phyloP scores from a whole-genome alignment of 371 early-diverging fungal species.

The Mucor racemosus region DNA sequence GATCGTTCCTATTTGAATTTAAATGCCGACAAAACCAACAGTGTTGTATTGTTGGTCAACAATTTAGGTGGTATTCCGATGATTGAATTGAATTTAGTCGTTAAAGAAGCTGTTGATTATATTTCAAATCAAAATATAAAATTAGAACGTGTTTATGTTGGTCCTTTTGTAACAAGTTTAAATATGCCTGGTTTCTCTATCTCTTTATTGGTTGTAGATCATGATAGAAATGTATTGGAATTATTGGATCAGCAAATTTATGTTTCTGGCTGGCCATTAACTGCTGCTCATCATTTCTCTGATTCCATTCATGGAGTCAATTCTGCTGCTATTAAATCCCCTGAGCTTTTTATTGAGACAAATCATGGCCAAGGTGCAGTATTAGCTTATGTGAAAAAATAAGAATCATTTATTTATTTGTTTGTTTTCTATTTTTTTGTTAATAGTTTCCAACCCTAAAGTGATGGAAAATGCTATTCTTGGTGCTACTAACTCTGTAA shows the following conservation, averaged over 20 bases:
- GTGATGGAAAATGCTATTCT: constrained; percentile 44
- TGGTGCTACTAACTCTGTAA: constrained; percentile 57
- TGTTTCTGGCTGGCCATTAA: constrained; percentile 62
- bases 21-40: constrained; percentile 18
- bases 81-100: constrained; percentile 71
- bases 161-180: constrained; percentile 75
- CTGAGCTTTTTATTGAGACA: background rate
- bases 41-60: constrained; percentile 72
- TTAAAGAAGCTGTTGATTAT: constrained; percentile 63
- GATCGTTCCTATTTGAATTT: constrained; percentile 50
- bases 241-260: constrained; percentile 56
- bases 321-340: background rate
- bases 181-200: constrained; percentile 81
- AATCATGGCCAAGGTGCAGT: constrained; percentile 1
- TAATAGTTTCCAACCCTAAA: constrained; percentile 15
- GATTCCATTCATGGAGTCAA: constrained; percentile 1
- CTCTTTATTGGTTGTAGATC: constrained; percentile 57
- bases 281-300: constrained; percentile 29
- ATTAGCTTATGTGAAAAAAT: background rate
- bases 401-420: background rate
- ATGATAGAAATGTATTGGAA: constrained; percentile 31
- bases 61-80: constrained; percentile 79
- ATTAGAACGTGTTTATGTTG: constrained; percentile 64
- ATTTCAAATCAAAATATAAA: constrained; percentile 30
- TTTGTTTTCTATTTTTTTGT: background rate